These are phyloP conservation scores for Sporothrix pallida DNA, from an alignment of 2,329 filamentous ascomycete genomes.

Conservation along the genomic window DNA sequence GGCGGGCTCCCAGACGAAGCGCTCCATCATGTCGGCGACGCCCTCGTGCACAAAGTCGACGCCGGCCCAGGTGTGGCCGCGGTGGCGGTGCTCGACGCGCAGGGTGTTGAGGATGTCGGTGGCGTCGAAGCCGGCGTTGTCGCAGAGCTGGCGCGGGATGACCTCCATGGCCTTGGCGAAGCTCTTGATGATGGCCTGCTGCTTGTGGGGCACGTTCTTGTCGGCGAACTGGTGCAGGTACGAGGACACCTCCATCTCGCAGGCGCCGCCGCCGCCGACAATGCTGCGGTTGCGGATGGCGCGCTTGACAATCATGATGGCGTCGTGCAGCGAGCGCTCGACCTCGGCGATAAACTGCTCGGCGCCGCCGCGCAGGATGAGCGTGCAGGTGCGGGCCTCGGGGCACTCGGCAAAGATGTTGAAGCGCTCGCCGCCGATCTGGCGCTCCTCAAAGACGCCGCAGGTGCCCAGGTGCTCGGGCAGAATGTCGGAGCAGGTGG, in stretches of 20 bases:
- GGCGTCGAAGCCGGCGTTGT: conserved; percentile 97
- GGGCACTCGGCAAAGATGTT: conserved; percentile 99
- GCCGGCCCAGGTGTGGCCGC: conserved; percentile 90
- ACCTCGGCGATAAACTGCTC: conserved; percentile 99
- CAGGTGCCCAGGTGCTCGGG: conserved; percentile 89
- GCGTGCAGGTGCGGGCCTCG: conserved; percentile 92
- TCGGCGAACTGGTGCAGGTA: conserved; percentile 94
- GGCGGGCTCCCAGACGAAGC: conserved; percentile 96
- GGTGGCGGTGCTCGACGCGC: conserved; percentile 94
- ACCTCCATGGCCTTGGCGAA: conserved; percentile 98
- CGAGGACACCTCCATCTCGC: conserved; percentile 95
- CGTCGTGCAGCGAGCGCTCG: conserved; percentile 95
- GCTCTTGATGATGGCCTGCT: conserved; percentile 96
- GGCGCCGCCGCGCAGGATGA: conserved; percentile 91
- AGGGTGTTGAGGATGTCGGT: conserved; percentile 97
- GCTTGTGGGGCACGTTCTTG: conserved; percentile 90
- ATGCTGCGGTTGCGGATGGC: conserved; percentile 94
- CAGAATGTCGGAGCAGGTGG: conserved; percentile 94
- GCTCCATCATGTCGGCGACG: conserved; percentile 90
- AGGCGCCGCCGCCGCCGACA: conserved; percentile 91
- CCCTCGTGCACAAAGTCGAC: conserved; percentile 95
- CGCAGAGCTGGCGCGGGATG: conserved; percentile 94
- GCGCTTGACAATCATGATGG: conserved; percentile 99
- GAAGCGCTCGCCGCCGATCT: conserved; percentile 96
- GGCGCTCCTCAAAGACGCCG: conserved; percentile 88